Conservation (phyloP, 805 yeast species). For the Cyberlindnera suaveolens region DNA sequence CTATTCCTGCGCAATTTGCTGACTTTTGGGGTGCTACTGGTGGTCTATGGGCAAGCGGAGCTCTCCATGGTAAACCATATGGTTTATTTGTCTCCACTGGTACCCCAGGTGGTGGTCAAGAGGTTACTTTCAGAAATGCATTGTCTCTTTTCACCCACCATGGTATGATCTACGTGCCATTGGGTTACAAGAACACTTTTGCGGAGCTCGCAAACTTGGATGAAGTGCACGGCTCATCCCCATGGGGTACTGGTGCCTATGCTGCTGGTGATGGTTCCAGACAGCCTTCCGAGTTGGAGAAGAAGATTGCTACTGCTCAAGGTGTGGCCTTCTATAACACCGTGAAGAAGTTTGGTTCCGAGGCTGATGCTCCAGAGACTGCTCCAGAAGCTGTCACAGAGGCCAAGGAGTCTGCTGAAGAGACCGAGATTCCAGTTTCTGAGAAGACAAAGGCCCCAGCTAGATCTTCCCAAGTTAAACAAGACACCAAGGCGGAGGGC, state of each 20-base stretch:
- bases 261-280: conserved; percentile 77
- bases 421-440: conserved; percentile 2
- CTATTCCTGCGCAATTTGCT: conserved; percentile 67
- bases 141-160: conserved; percentile 62
- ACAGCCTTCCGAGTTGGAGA: conserved; percentile 56
- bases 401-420: conserved; percentile 3
- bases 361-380: conserved; percentile 4
- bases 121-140: conserved; percentile 52
- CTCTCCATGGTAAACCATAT: conserved; percentile 63
- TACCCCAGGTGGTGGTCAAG: conserved; percentile 74
- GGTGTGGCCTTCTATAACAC: conserved; percentile 56
- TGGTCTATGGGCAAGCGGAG: conserved; percentile 66
- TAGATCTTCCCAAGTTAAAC: conserved; percentile 16
- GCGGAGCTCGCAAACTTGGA: conserved; percentile 47
- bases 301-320: conserved; percentile 56
- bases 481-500: conserved; percentile 20
- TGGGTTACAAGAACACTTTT: conserved; percentile 61
- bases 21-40: conserved; percentile 75
- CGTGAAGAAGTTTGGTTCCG: conserved; percentile 27
- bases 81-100: conserved; percentile 70
- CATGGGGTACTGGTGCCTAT: conserved; percentile 83
- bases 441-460: conserved; percentile 7
- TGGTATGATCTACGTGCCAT: conserved; percentile 69
- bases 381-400: conserved; percentile 5
- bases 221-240: conserved; percentile 73